These are phyloP conservation scores for Circinella umbellata DNA, from an alignment of 371 early-diverging fungal genomes.

Conservation along the genomic window DNA sequence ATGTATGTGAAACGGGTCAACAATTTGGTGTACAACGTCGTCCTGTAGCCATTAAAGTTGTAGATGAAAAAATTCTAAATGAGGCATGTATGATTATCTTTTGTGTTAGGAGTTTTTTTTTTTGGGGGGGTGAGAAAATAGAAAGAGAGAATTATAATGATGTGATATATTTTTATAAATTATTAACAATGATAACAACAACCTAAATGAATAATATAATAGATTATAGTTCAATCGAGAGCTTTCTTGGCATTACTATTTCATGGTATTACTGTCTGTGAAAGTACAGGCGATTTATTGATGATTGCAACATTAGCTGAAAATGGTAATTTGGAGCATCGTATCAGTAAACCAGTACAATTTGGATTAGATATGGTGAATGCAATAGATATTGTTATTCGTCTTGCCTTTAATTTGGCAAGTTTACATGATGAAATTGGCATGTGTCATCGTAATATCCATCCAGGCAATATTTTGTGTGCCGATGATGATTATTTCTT, in stretches of 20 bases:
- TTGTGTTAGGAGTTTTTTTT: too few relatives aligned
- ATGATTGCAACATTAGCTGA: constrained; percentile 43
- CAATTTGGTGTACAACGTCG: constrained; percentile 1
- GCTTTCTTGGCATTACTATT: constrained; percentile 42
- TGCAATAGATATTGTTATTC: constrained; percentile 31
- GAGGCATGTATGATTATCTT: constrained; percentile 36
- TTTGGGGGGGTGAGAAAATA: neutral
- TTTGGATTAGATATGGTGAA: constrained; percentile 19
- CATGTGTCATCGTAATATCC: constrained; percentile 51
- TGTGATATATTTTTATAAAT: too few relatives aligned
- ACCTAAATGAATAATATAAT: neutral
- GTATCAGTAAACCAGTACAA: constrained; percentile 24
- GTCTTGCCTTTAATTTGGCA: constrained; percentile 41
- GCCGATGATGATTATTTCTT: constrained; percentile 43
- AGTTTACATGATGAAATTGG: constrained; percentile 45
- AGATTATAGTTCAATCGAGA: constrained; percentile 47
- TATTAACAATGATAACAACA: too few relatives aligned
- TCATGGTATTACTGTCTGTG: constrained; percentile 47
- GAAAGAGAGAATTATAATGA: too few relatives aligned
- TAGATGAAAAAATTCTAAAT: constrained; percentile 47
- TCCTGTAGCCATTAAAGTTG: constrained; percentile 42
- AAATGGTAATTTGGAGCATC: constrained; percentile 36
- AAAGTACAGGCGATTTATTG: constrained; percentile 44
- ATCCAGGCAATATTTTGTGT: constrained; percentile 38
- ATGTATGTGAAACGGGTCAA: constrained; percentile 30